Evolutionary conservation across 495 filamentous ascomycete genomes (phyloP), one percentile per base, ranked within the genome.

Genomic region (Daldinia vernicosa): DNA sequence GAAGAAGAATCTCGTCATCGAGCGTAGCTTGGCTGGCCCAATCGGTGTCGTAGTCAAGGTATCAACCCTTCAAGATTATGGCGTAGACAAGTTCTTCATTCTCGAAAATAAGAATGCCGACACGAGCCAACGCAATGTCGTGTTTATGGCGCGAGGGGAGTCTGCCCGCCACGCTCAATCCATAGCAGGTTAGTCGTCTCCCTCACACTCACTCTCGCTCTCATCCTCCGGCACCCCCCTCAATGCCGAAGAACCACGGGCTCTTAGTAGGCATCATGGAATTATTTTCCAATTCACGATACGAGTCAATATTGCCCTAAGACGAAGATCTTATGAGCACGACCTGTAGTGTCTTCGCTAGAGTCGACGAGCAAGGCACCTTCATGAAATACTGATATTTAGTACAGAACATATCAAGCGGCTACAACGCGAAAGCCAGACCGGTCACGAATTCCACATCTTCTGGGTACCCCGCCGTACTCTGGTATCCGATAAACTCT

Each of bases 1-100:
- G 63, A 98, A 98, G 89, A 99, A 99, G 85, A 97, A 97, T 80
- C 86, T 99, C 68, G 91, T 98, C 60, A 90, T 98, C 75, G 94
- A 98, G 77, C 91, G 92, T 79, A 87, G 90, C 74, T 86, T 99
- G 72, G 93, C 94, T 70, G 94, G 94, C 39, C 91, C 93, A 35
- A 86, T 99, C 56, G 92, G 93, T 54, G 86, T 96, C 61, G 90
- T 98, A 76, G 91, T 96, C 82, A 98, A 97, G 78, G 95, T 97
- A 75, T 97, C 96, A 50, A 87, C 81, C 6, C 67, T 86, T 33
- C 83, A 88, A 73, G 95, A 99, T 72, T 97, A 98, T 84, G 96
- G 96, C 15, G 93, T 98, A 74, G 94, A 98, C 79, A 95, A 93
- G 71, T 89, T 98, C 61, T 98, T 97, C 84, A 89, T 96, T 74